These are phyloP conservation scores for Cicer bijugum DNA, from an alignment of 306 rosid genomes.

Conservation along the genomic window DNA sequence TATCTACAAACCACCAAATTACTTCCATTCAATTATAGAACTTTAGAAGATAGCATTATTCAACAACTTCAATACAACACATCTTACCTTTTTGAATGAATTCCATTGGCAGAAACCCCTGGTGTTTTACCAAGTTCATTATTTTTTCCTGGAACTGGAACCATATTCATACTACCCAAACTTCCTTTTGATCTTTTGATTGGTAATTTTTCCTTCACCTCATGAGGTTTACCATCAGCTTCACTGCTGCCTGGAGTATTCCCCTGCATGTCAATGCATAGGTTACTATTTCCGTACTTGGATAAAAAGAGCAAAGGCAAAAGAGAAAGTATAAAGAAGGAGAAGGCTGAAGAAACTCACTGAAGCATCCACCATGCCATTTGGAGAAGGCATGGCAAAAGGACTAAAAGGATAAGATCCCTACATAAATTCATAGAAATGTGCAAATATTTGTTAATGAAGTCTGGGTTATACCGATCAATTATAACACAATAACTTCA, in stretches of 20 bases:
- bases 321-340: constrained; percentile 5
- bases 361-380: constrained; percentile 88
- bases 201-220: constrained; percentile 90
- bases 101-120: constrained; percentile 80
- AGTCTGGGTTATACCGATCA: constrained; percentile 3
- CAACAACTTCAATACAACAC: constrained; percentile 38
- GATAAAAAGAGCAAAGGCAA: constrained; percentile 13
- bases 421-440: constrained; percentile 51
- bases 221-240: constrained; percentile 84
- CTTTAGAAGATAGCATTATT: constrained; percentile 14
- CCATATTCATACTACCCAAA: constrained; percentile 94
- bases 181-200: constrained; percentile 99
- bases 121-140: constrained; percentile 75
- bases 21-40: constrained; percentile 7
- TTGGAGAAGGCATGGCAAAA: constrained; percentile 91
- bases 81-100: constrained; percentile 83
- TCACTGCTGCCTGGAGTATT: constrained; percentile 81
- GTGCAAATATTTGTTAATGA: constrained; percentile 33
- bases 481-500: constrained; percentile 43
- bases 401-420: constrained; percentile 98
- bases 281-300: constrained; percentile 43
- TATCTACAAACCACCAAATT: constrained; percentile 2
- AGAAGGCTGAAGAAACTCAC: constrained; percentile 59
- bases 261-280: constrained; percentile 66
- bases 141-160: constrained; percentile 92